These are phyloP conservation scores for Vanrija sp. DNA, from an alignment of 1,284 basidiomycete species.

Conservation along the genomic window DNA sequence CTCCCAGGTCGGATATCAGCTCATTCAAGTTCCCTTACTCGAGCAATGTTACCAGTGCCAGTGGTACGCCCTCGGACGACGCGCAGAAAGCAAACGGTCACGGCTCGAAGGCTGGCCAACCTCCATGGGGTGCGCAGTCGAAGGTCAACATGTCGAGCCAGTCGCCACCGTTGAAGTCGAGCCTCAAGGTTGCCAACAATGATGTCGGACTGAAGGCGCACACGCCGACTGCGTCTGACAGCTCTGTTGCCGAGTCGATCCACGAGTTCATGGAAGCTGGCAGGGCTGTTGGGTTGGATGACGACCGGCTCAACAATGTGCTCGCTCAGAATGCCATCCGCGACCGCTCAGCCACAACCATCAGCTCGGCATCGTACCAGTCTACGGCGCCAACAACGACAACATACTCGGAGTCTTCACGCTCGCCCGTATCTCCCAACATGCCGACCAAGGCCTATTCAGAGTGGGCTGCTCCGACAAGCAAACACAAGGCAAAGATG, in stretches of 20 bases:
- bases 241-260: conserved; percentile 18
- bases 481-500: neutral
- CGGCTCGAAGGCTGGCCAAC: too few species aligned
- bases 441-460: neutral
- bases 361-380: conserved; percentile 1
- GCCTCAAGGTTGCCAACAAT: too few species aligned
- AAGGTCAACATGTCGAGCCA: neutral
- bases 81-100: too few species aligned
- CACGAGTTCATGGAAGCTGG: conserved; percentile 39
- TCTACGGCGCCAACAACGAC: conserved; percentile 8
- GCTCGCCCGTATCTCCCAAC: neutral
- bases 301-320: conserved; percentile 36
- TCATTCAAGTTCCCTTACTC: too few species aligned
- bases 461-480: too few species aligned
- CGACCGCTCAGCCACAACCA: conserved; percentile 4
- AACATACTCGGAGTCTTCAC: conserved; percentile 4
- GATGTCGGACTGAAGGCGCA: neutral
- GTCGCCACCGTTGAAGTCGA: too few species aligned
- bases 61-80: too few species aligned
- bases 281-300: conserved; percentile 33
- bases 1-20: too few species aligned
- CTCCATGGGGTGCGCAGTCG: too few species aligned
- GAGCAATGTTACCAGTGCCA: too few species aligned
- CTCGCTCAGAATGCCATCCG: conserved; percentile 27
- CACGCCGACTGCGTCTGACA: conserved; percentile 19